Conservation (phyloP, 1,284 basidiomycete genomes). For the Veloboletus limbatus region DNA sequence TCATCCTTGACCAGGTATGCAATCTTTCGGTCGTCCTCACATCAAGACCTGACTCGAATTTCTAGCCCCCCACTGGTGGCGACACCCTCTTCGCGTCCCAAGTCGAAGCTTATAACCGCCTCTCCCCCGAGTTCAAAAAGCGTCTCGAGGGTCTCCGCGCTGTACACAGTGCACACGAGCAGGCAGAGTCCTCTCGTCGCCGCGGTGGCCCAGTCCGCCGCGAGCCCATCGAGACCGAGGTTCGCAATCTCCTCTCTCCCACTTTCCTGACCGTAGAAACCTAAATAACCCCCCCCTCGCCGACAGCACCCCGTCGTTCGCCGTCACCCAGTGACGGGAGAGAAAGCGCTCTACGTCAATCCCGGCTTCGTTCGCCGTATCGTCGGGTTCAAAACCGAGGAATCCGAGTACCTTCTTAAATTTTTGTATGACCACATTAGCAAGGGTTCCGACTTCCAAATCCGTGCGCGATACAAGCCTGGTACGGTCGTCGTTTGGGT, state of each 20-base stretch:
- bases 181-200: conserved; percentile 53
- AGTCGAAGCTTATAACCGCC: conserved; percentile 64
- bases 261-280: too few species aligned
- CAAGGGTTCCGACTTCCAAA: conserved; percentile 47
- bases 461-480: conserved; percentile 43
- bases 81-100: conserved; percentile 62
- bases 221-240: conserved; percentile 58
- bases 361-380: conserved; percentile 61
- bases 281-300: too few species aligned
- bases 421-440: conserved; percentile 58
- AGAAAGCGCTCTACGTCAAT: conserved; percentile 66
- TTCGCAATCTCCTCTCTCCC: conserved; percentile 15
- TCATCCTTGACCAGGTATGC: conserved; percentile 46
- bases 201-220: conserved; percentile 56
- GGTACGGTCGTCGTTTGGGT: conserved; percentile 51
- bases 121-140: conserved; percentile 64
- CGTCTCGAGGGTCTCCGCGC: conserved; percentile 63
- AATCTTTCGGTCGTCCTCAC: too few species aligned
- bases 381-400: conserved; percentile 66
- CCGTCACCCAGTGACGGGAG: conserved; percentile 62
- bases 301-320: conserved; percentile 50
- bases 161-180: conserved; percentile 61
- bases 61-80: conserved; percentile 37
- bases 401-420: conserved; percentile 62
- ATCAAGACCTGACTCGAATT: not conserved